Evolutionary conservation across 1,284 basidiomycete genomes (phyloP).

Genomic region (Pseudozyma hubeiensis): DNA sequence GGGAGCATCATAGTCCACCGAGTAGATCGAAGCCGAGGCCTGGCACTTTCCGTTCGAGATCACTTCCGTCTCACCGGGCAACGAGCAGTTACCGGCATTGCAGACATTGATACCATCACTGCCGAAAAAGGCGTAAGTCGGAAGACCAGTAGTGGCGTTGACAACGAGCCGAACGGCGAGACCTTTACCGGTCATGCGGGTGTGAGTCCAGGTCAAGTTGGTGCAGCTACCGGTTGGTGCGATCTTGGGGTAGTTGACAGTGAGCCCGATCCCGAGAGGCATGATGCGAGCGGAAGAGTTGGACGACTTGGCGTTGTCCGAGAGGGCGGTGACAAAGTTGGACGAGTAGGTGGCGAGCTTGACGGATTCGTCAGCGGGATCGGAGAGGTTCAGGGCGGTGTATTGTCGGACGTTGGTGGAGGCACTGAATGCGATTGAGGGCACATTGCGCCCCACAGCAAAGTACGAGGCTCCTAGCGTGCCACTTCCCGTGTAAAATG

Average conservation of each 20-base stretch:
- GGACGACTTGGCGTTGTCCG: slow-evolving; percentile 36
- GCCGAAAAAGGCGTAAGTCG: slow-evolving; percentile 46
- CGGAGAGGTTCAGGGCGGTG: slow-evolving; percentile 38
- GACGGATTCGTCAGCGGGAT: slow-evolving; percentile 51
- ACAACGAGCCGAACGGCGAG: slow-evolving; percentile 52
- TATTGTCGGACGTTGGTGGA: slow-evolving; percentile 45
- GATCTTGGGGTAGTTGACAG: slow-evolving; percentile 58
- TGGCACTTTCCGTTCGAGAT: slow-evolving; percentile 48
- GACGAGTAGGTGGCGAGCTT: slow-evolving; percentile 53
- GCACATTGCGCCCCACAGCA: slow-evolving; percentile 50
- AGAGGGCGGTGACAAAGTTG: slow-evolving; percentile 55
- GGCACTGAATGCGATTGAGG: slow-evolving; percentile 60
- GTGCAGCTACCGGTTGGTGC: slow-evolving; percentile 39
- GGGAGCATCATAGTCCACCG: slow-evolving; percentile 62
- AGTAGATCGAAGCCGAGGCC: slow-evolving; percentile 52
- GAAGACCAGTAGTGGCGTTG: slow-evolving; percentile 51
- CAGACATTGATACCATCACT: slow-evolving; percentile 56
- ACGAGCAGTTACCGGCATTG: slow-evolving; percentile 51
- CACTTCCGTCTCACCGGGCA: slow-evolving; percentile 59
- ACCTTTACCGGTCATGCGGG: slow-evolving; percentile 59
- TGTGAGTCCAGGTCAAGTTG: slow-evolving; percentile 27
- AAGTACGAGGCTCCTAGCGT: slow-evolving; percentile 60
- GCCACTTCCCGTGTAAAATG: slow-evolving; percentile 59
- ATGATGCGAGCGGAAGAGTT: slow-evolving; percentile 31
- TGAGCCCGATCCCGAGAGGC: slow-evolving; percentile 54